phyloP scores from a whole-genome alignment of 352 stramenopile species.

The Phytophthora tubulina region DNA sequence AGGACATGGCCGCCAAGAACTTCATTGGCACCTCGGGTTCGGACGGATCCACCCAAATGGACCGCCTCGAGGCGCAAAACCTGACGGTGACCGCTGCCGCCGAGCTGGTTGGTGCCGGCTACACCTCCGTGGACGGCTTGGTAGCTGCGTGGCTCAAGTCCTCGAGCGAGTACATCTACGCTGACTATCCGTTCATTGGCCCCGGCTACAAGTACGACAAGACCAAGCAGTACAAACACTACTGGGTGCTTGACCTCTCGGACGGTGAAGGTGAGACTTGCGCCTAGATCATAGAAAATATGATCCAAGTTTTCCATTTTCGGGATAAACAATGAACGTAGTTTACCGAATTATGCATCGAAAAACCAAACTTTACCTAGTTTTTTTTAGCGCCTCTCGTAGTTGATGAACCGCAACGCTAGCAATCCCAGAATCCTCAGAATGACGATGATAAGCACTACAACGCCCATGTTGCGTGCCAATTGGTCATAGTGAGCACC shows the following conservation, averaged over 20 bases:
- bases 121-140: conserved; percentile 40
- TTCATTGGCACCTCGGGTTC: conserved; percentile 33
- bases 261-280: conserved; percentile 26
- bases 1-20: conserved; percentile 40
- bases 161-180: conserved; percentile 44
- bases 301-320: background rate
- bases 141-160: conserved; percentile 55
- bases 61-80: conserved; percentile 39
- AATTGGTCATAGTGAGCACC: conserved; percentile 51
- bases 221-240: conserved; percentile 45
- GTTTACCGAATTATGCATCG: background rate
- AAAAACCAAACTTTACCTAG: background rate
- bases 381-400: conserved; percentile 49
- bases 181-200: conserved; percentile 40
- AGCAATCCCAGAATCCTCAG: conserved; percentile 55
- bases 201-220: conserved; percentile 45
- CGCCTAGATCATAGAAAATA: conserved; percentile 18
- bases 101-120: conserved; percentile 57
- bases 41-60: conserved; percentile 40
- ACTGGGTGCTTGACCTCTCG: conserved; percentile 47
- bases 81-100: conserved; percentile 27
- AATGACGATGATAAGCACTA: conserved; percentile 52
- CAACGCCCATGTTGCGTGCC: conserved; percentile 46
- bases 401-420: conserved; percentile 60
- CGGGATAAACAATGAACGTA: conserved; percentile 10